A percentile compares a stretch with the other conserved stretches of the same genome.
Conservation (phyloP, 2,329 filamentous ascomycete species). For the Microcera coccophila region DNA sequence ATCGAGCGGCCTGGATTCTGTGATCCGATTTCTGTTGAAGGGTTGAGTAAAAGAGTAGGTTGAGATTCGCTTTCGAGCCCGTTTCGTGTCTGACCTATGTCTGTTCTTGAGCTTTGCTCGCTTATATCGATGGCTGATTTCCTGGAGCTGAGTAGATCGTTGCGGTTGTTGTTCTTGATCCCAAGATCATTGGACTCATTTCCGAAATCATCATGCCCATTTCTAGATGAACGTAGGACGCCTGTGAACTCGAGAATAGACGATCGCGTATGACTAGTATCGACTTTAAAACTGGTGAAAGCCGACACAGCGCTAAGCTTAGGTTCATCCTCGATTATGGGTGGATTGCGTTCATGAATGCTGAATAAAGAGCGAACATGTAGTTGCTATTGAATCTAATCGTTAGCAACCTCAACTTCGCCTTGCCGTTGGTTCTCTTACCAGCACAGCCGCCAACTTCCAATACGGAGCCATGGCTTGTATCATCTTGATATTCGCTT, state of each 20-base stretch:
- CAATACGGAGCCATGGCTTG: conserved; percentile 6
- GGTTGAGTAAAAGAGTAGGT: background rate
- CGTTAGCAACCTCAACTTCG: no score
- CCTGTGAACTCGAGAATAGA: conserved; percentile 12
- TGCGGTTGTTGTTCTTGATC: background rate
- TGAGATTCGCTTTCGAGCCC: no score
- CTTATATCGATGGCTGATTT: background rate
- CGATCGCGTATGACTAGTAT: background rate
- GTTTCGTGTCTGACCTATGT: background rate
- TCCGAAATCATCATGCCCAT: conserved; percentile 4
- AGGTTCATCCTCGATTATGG: conserved; percentile 4
- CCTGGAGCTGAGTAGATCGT: background rate
- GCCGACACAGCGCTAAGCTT: conserved; percentile 1
- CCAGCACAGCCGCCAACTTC: conserved; percentile 6
- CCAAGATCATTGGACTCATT: conserved; percentile 10
- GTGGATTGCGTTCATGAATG: conserved; percentile 1
- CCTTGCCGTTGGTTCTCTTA: background rate
- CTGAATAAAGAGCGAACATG: conserved; percentile 7
- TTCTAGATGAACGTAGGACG: conserved; percentile 1
- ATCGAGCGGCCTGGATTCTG: background rate
- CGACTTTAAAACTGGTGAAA: conserved; percentile 3
- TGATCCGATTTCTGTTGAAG: background rate
- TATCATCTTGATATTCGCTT: conserved; percentile 16
- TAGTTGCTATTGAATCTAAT: background rate
- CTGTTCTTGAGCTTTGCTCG: background rate